Conservation (phyloP, 2,329 filamentous ascomycete species). For the Ophiosphaerella narmari region DNA sequence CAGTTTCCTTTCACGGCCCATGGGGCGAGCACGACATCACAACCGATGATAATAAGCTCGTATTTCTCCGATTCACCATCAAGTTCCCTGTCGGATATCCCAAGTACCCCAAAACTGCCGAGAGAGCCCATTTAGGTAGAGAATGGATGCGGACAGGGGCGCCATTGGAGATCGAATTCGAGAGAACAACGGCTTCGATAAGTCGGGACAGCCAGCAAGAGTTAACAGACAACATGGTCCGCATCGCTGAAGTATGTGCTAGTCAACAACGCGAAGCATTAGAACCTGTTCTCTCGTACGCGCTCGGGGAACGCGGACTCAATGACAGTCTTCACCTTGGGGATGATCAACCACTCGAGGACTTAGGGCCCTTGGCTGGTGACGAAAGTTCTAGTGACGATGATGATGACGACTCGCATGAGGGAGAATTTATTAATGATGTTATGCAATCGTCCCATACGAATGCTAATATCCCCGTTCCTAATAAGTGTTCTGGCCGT, state of each 20-base stretch:
- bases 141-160: slow-evolving; percentile 17
- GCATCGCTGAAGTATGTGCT: slow-evolving; percentile 61
- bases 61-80: slow-evolving; percentile 63
- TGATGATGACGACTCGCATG: slow-evolving; percentile 77
- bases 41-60: slow-evolving; percentile 45
- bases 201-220: slow-evolving; percentile 55
- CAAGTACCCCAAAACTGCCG: slow-evolving; percentile 59
- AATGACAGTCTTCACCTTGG: slow-evolving; percentile 59
- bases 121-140: slow-evolving; percentile 30
- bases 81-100: slow-evolving; percentile 64
- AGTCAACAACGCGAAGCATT: slow-evolving; percentile 60
- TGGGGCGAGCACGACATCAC: slow-evolving; percentile 55
- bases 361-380: slow-evolving; percentile 33
- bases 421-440: slow-evolving; percentile 54
- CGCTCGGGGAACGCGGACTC: slow-evolving; percentile 62
- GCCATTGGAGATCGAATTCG: slow-evolving; percentile 58
- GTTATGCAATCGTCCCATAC: slow-evolving; percentile 60
- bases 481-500: slow-evolving; percentile 61
- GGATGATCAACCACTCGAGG: slow-evolving; percentile 61
- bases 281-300: slow-evolving; percentile 65
- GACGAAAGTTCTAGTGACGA: slow-evolving; percentile 86
- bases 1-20: slow-evolving; percentile 63
- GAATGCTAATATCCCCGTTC: slow-evolving; percentile 67
- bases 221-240: slow-evolving; percentile 57
- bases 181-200: slow-evolving; percentile 61